Conservation (phyloP, 768 basidiomycete genomes). For the Leccinum arenicola region DNA sequence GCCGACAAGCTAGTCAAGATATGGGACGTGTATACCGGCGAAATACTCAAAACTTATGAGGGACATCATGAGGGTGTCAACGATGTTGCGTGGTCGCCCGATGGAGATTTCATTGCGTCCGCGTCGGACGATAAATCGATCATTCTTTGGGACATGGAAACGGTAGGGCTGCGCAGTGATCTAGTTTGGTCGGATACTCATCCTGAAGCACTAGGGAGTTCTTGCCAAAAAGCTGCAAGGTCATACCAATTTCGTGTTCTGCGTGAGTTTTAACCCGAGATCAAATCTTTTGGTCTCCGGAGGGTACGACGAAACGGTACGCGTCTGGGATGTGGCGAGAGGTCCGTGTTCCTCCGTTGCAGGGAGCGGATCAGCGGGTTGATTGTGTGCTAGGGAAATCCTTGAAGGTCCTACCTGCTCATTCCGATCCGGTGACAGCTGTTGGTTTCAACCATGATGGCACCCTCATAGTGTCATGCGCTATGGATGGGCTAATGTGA, state of each 20-base stretch:
- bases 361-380: constrained; percentile 1
- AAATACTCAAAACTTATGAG: constrained; percentile 66
- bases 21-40: constrained; percentile 73
- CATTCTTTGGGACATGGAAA: constrained; percentile 77
- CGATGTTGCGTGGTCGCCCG: constrained; percentile 85
- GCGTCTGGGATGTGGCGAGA: constrained; percentile 94
- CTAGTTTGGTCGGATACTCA: constrained; percentile 2
- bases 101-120: constrained; percentile 81
- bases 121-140: constrained; percentile 93
- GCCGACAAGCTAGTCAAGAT: constrained; percentile 82
- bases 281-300: constrained; percentile 92
- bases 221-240: constrained; percentile 68
- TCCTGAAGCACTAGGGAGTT: constrained; percentile 40
- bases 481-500: constrained; percentile 97
- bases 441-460: constrained; percentile 95
- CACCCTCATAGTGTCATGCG: constrained; percentile 89
- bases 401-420: constrained; percentile 88
- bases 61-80: constrained; percentile 85
- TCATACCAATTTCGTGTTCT: constrained; percentile 94
- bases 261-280: constrained; percentile 87
- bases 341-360: constrained; percentile 42
- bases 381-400: constrained; percentile 55
- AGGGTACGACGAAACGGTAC: constrained; percentile 92
- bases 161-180: constrained; percentile 36
- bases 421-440: constrained; percentile 95